These are phyloP conservation scores for Luffa aegyptiaca DNA, from an alignment of 306 rosid genomes.

Conservation along the genomic window DNA sequence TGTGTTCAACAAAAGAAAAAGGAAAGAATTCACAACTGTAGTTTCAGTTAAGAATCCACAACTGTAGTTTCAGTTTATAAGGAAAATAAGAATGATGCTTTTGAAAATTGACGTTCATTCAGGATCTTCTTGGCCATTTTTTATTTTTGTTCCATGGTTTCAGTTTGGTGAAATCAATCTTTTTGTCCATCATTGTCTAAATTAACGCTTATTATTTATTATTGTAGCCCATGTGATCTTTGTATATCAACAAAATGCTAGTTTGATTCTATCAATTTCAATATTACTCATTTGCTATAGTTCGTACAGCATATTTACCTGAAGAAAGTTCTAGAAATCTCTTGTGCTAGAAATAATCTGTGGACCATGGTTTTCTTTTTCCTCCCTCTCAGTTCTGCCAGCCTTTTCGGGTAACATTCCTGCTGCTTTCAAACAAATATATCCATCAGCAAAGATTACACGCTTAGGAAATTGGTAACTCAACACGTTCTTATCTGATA, in stretches of 20 bases:
- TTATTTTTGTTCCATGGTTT: not conserved
- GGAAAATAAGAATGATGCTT: not conserved
- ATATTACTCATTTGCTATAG: not conserved
- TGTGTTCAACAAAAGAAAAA: not conserved
- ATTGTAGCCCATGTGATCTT: not conserved
- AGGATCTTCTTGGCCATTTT: not conserved
- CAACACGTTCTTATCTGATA: not conserved
- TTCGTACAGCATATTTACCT: not conserved
- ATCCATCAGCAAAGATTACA: conserved; percentile 84
- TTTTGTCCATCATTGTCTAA: not conserved
- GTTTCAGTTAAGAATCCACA: not conserved
- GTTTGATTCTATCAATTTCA: not conserved
- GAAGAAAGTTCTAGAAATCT: not conserved
- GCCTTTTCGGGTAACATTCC: conserved; percentile 95
- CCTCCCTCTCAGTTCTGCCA: conserved; percentile 67
- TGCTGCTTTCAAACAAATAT: conserved; percentile 51
- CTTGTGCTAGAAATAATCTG: not conserved
- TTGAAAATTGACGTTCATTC: not conserved
- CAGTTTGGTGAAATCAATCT: not conserved
- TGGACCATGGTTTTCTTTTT: conserved; percentile 9
- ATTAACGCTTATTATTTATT: not conserved
- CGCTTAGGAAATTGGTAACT: conserved; percentile 82
- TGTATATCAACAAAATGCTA: not conserved
- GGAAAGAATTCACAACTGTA: not conserved
- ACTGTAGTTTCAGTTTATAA: not conserved